Evolutionary conservation across 495 filamentous ascomycete genomes (phyloP).

Genomic region (Hypoxylon cercidicola): DNA sequence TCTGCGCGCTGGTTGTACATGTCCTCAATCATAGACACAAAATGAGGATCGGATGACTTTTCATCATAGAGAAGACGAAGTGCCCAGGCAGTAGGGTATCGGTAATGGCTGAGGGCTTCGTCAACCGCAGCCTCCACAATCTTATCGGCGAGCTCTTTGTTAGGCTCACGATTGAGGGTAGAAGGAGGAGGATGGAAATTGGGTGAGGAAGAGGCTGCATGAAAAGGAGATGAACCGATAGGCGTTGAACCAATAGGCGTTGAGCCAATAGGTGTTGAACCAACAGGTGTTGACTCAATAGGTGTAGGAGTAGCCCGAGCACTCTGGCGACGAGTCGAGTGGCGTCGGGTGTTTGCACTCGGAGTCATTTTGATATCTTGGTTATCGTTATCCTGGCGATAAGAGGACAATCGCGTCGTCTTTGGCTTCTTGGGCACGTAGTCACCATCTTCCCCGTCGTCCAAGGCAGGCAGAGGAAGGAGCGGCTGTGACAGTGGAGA

Average conservation of each 20-base stretch:
- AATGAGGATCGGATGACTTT: slow-evolving; percentile 50
- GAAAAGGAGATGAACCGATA: slow-evolving; percentile 11
- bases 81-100: slow-evolving; percentile 66
- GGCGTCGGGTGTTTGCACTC: slow-evolving; percentile 31
- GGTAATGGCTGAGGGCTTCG: slow-evolving; percentile 57
- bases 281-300: slow-evolving; percentile 16
- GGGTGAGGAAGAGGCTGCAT: slow-evolving; percentile 19
- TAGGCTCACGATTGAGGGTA: slow-evolving; percentile 36
- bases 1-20: slow-evolving; percentile 59
- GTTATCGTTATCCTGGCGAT: background rate
- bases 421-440: slow-evolving; percentile 45
- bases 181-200: slow-evolving; percentile 23
- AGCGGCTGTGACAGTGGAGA: slow-evolving; percentile 39
- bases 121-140: slow-evolving; percentile 59
- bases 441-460: slow-evolving; percentile 42
- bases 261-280: slow-evolving; percentile 18
- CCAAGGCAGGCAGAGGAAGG: slow-evolving; percentile 9
- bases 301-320: slow-evolving; percentile 29
- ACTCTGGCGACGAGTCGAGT: slow-evolving; percentile 39
- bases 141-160: slow-evolving; percentile 49
- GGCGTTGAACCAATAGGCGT: slow-evolving; percentile 21
- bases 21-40: slow-evolving; percentile 59
- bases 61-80: slow-evolving; percentile 65
- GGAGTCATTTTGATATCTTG: slow-evolving; percentile 1
- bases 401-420: slow-evolving; percentile 18